Percentiles rank a stretch among this genome's conserved stretches.
Evolutionary conservation across 2,329 filamentous ascomycete species (phyloP).

Genomic region (Verticillium isaacii): DNA sequence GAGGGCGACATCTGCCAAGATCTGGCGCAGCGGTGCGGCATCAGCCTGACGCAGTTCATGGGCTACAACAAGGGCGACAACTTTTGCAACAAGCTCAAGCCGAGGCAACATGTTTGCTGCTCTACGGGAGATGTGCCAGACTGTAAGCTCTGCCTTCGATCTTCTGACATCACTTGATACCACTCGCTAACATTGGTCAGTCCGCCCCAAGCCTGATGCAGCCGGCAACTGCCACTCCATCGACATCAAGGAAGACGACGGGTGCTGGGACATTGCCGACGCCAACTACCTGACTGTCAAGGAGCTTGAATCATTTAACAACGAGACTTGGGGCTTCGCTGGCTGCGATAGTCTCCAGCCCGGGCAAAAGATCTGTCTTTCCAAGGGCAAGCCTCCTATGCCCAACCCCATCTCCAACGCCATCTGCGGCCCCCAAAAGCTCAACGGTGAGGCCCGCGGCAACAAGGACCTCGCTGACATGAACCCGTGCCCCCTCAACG

Average conservation of each 20-base stretch:
- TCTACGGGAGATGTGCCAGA: no score
- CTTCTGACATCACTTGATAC: conserved; percentile 6
- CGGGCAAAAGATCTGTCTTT: conserved; percentile 25
- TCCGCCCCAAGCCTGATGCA: conserved; percentile 22
- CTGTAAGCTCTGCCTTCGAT: neutral
- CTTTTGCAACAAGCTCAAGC: conserved; percentile 18
- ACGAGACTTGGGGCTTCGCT: conserved; percentile 31
- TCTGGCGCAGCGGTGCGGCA: conserved; percentile 28
- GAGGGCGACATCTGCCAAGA: no score
- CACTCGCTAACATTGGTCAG: conserved; percentile 19
- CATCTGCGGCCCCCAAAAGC: conserved; percentile 25
- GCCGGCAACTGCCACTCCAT: conserved; percentile 31
- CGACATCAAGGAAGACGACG: conserved; percentile 25
- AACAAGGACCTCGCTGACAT: conserved; percentile 12
- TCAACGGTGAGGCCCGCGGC: conserved; percentile 4
- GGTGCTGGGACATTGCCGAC: conserved; percentile 27
- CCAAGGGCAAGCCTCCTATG: conserved; percentile 26
- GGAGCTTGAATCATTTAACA: conserved; percentile 31
- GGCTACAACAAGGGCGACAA: conserved; percentile 28
- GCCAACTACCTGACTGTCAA: conserved; percentile 26
- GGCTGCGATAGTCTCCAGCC: conserved; percentile 24
- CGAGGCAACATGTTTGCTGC: conserved; percentile 24
- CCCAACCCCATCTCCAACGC: conserved; percentile 22
- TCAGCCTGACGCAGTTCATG: conserved; percentile 29
- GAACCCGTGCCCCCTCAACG: conserved; percentile 23